These are phyloP conservation scores for Gentiana macrophylla DNA, from an alignment of 257 asterid genomes.

Conservation along the genomic window DNA sequence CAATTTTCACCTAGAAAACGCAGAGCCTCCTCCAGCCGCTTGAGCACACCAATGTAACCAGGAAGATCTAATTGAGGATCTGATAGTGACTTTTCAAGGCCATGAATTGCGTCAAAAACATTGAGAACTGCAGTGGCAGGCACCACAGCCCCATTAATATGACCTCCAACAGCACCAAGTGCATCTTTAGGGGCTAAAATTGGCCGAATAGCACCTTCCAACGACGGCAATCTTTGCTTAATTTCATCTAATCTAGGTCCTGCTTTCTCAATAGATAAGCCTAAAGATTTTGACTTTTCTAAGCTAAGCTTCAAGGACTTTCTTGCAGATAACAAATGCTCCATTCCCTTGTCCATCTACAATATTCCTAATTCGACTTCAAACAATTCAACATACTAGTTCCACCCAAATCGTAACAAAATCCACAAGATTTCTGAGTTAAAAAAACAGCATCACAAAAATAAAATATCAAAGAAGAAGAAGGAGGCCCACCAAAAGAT, in stretches of 20 bases:
- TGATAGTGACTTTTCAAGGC: slow-evolving; percentile 66
- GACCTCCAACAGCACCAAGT: slow-evolving; percentile 60
- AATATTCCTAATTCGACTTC: slow-evolving; percentile 11
- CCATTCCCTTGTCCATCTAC: slow-evolving; percentile 49
- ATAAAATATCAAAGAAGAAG: not conserved
- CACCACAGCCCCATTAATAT: slow-evolving; percentile 78
- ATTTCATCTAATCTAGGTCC: slow-evolving; percentile 71
- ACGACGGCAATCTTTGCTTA: slow-evolving; percentile 47
- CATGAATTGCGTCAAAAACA: slow-evolving; percentile 90
- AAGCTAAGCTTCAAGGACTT: slow-evolving; percentile 48
- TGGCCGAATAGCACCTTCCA: slow-evolving; percentile 68
- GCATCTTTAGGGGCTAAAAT: slow-evolving; percentile 59
- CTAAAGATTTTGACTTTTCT: slow-evolving; percentile 57
- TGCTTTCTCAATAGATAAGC: slow-evolving; percentile 39
- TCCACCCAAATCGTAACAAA: slow-evolving; percentile 6
- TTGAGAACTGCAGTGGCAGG: slow-evolving; percentile 92
- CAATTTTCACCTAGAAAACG: slow-evolving; percentile 67
- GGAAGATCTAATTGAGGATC: slow-evolving; percentile 61
- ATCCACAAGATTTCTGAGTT: slow-evolving; percentile 1
- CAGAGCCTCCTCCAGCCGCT: slow-evolving; percentile 71
- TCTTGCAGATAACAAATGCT: slow-evolving; percentile 50
- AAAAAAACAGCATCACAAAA: not conserved
- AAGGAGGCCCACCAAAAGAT: not conserved
- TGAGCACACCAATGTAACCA: slow-evolving; percentile 65
- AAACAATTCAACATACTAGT: slow-evolving; percentile 4